Base-by-base conservation (phyloP, 306 rosid species). In the Cicer arietinum region DNA sequence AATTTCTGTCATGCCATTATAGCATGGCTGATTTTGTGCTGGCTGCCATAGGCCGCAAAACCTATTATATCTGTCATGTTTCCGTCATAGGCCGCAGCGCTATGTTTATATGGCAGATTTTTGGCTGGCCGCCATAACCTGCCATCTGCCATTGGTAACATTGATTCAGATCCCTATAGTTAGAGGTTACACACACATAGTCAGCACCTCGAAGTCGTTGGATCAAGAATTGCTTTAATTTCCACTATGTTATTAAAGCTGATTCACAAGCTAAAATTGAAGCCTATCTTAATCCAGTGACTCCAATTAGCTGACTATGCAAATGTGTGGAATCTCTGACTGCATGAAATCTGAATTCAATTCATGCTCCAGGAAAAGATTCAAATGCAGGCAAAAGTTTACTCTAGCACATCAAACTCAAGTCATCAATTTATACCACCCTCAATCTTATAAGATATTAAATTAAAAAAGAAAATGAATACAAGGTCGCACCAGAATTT, bases 401-500 rank as follows among this genome's bases (percentile, higher is more conserved):
- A 25, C 44, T 51, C 10, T 30, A 73, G 6, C 68, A 48, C 35
- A 81, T 60, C 57, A 78, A 22, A n/a, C 73, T 44, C 63, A 69
- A 45, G 43, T 14, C 45, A 67, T 48, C 63, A 82, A 59, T 67
- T 44, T 25, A 65, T 22, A 58, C 13, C 7, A 37, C 40, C 41
- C 1, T 20, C 12, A 20, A 67, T 45, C 41, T 11, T 22, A 44
- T 3, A 5, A 82, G 39, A 57, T 42, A 73, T 30, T 65, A 57
- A 47, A 73, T 30, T 65, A 22, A 37, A 62, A 53, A 7, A 25
- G 52, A 40, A 74, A 79, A n/a, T 66, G 71, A 53, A 82, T 35
- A 30, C 59, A 64, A 74, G 30, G 60, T 46, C 25, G 11, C 81
- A 94, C 98, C 98, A 94, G 93, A 94, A 94, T 86, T 89, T 94